Conservation (phyloP, 1,284 basidiomycete genomes). For the Gymnopus androsaceus region DNA sequence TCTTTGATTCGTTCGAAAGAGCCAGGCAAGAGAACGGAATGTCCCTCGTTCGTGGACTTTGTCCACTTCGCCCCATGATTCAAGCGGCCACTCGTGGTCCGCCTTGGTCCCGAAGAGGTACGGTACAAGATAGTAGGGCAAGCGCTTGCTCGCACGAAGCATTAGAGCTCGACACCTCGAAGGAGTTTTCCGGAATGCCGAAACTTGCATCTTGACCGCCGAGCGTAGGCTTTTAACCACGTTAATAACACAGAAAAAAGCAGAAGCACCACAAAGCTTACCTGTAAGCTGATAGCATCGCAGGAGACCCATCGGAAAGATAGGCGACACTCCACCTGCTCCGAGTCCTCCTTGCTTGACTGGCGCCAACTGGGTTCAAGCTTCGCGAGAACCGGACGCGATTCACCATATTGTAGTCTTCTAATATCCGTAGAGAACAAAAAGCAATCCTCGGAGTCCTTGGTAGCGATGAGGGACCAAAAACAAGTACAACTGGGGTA, state of each 20-base stretch:
- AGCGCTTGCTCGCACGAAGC: slow-evolving; percentile 74
- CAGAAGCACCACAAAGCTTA: slow-evolving; percentile 31
- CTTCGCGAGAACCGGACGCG: slow-evolving; percentile 72
- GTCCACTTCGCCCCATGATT: slow-evolving; percentile 79
- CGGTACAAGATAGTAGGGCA: slow-evolving; percentile 76
- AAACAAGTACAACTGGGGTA: slow-evolving; percentile 79
- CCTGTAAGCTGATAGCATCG: slow-evolving; percentile 49
- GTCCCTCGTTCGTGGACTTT: slow-evolving; percentile 81
- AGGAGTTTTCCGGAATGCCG: slow-evolving; percentile 56
- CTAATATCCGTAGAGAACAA: slow-evolving; percentile 81
- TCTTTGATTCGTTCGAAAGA: slow-evolving; percentile 81
- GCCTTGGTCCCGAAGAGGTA: slow-evolving; percentile 67
- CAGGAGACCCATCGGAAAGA: slow-evolving; percentile 66
- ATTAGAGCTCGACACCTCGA: slow-evolving; percentile 55
- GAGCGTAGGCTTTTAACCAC: slow-evolving; percentile 47
- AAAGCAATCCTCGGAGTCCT: slow-evolving; percentile 74
- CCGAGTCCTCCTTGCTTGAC: slow-evolving; percentile 44
- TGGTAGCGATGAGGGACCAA: slow-evolving; percentile 84
- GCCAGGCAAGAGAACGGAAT: slow-evolving; percentile 83
- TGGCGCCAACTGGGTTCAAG: slow-evolving; percentile 80
- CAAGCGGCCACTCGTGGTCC: slow-evolving; percentile 79
- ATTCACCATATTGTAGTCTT: slow-evolving; percentile 79
- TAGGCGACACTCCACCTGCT: slow-evolving; percentile 58
- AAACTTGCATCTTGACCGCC: slow-evolving; percentile 64
- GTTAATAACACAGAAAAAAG: slow-evolving; percentile 16